Evolutionary conservation across 805 yeast genomes (phyloP).

Genomic region (Lipomyces oligophaga): DNA sequence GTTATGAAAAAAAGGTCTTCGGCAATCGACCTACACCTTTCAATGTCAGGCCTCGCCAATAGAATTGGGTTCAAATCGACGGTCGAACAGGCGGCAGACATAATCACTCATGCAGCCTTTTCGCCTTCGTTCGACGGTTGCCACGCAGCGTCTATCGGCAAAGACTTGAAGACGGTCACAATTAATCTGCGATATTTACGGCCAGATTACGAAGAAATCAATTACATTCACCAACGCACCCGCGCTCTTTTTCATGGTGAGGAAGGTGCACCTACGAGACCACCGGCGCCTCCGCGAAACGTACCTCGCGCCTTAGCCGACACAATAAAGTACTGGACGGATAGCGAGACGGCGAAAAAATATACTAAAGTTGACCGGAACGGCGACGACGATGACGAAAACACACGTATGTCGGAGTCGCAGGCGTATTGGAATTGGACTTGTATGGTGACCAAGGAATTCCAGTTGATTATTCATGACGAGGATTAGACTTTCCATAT

Average conservation of each 20-base stretch:
- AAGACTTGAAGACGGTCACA: neutral
- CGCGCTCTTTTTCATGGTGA: neutral
- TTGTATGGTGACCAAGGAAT: slow-evolving; percentile 16
- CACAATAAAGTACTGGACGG: neutral
- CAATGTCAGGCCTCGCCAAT: slow-evolving; percentile 1
- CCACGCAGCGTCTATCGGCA: slow-evolving; percentile 11
- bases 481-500: too few species aligned
- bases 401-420: slow-evolving; percentile 1
- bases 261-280: neutral
- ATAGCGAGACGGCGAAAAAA: neutral
- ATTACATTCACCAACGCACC: neutral
- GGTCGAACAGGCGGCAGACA: slow-evolving; percentile 6
- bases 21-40: neutral
- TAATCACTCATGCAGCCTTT: slow-evolving; percentile 10
- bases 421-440: slow-evolving; percentile 25
- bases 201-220: slow-evolving; percentile 6
- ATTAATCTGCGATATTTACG: slow-evolving; percentile 7
- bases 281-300: neutral
- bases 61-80: neutral
- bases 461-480: slow-evolving; percentile 11
- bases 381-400: neutral
- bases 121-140: slow-evolving; percentile 9
- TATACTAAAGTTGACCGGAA: neutral
- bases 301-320: neutral
- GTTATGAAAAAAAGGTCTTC: neutral